phyloP scores from a whole-genome alignment of 805 yeast genomes.

The Metschnikowia noctiluminum region DNA sequence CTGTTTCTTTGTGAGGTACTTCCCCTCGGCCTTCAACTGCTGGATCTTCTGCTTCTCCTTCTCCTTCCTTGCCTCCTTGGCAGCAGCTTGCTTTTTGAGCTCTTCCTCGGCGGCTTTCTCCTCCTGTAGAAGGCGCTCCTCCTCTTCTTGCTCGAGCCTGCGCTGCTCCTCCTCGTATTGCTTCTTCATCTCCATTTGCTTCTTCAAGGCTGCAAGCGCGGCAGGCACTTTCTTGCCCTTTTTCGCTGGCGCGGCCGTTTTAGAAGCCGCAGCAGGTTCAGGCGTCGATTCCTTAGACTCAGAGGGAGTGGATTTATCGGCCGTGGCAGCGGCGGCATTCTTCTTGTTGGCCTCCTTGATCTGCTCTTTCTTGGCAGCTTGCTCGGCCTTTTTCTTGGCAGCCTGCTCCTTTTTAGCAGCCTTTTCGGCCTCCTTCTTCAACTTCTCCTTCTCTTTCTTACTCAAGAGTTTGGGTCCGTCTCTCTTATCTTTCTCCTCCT shows the following conservation, averaged over 20 bases:
- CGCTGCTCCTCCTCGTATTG: conserved; percentile 83
- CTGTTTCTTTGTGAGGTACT: conserved; percentile 88
- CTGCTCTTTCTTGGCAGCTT: conserved; percentile 56
- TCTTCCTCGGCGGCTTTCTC: conserved; percentile 52
- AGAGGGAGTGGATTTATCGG: conserved; percentile 15
- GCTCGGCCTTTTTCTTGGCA: conserved; percentile 74
- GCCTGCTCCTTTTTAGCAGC: conserved; percentile 88
- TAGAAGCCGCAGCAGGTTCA: conserved; percentile 35
- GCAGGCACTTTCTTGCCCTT: conserved; percentile 81
- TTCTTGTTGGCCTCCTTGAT: conserved; percentile 47
- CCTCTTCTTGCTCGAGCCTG: conserved; percentile 69
- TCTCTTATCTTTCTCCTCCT: conserved; percentile 47
- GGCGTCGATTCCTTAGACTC: conserved; percentile 25
- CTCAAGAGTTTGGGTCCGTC: conserved; percentile 75
- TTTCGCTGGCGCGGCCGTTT: conserved; percentile 34
- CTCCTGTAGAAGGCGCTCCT: conserved; percentile 46
- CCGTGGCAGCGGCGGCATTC: conserved; percentile 38
- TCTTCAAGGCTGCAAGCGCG: conserved; percentile 85
- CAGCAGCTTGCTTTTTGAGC: conserved; percentile 62
- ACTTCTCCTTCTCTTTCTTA: conserved; percentile 92
- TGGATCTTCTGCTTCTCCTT: conserved; percentile 84
- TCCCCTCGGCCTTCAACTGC: conserved; percentile 94
- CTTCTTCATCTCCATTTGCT: conserved; percentile 83
- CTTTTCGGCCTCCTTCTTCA: conserved; percentile 90
- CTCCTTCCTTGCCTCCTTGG: conserved; percentile 69